Evolutionary conservation across 2,329 filamentous ascomycete species (phyloP), one percentile per base, ranked within the genome.

Genomic region (Paracoccidioides lutzii): DNA sequence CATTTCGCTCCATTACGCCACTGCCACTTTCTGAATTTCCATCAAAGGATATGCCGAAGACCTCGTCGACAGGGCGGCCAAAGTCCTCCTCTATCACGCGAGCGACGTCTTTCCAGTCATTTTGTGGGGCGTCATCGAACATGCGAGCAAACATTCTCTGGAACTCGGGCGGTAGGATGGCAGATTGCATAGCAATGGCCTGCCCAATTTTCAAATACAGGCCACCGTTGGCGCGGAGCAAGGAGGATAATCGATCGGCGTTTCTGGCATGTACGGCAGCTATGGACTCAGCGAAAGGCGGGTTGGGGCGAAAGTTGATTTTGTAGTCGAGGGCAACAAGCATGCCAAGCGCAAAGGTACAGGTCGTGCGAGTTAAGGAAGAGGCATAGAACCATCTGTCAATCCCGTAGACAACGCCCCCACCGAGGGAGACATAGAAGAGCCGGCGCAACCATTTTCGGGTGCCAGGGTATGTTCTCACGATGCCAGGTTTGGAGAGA

Each of bases 51-150:
- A 96, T 84, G 0, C 89, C 90, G 71, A 97, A 97, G 0, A 96
- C 88, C 62, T 96, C 90, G 73, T 96, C 89, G 0, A 85, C 83
- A 30, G 83, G 83, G 68, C 82, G 85, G 3, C 85, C 87, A 76
- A 96, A 97, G 64, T 97, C 93, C 68, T 94, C 83, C 28, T 81
- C 76, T 43, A 98, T 87, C 10, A 97, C 90, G 66, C 78, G 81
- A 73, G 95, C 85, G 1, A 95, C 84, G 52, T 91, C 88, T 61
- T 77, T 79, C 90, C 90, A 97, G 44, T 80, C 78, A 67, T 95
- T 93, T 76, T 96, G 90, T 41, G 91, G 90, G 59, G 93, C 93
- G 74, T 97, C 91, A 68, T 97, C 93, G 68, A 97, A 98, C 89
- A 98, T 96, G 65, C 86, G 81, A 28, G 85, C 78, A 67, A 98